A percentile compares a stretch with the other conserved stretches of the same genome.
These are phyloP conservation scores for Neonectria faginata DNA, from an alignment of 2,329 filamentous ascomycete genomes.

Conservation along the genomic window DNA sequence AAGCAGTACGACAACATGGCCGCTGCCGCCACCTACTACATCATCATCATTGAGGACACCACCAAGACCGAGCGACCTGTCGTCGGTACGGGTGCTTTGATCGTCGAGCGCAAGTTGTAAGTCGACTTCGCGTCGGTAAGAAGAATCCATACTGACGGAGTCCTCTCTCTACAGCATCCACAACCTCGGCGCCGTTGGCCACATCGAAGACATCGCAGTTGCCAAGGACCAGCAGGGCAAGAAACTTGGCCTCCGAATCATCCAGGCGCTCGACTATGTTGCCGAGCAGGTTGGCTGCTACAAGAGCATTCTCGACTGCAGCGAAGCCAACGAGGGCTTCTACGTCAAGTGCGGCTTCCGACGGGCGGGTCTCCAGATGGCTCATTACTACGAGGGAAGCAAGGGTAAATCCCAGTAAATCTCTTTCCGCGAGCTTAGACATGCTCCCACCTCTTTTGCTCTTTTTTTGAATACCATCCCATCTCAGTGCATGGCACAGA, in stretches of 20 bases:
- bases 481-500: conserved; percentile 35
- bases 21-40: conserved; percentile 81
- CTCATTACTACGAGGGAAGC: conserved; percentile 83
- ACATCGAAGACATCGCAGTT: conserved; percentile 98
- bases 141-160: conserved; percentile 20
- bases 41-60: conserved; percentile 86
- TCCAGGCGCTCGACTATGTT: conserved; percentile 91
- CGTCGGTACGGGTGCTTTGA: conserved; percentile 90
- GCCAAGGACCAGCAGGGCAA: conserved; percentile 96
- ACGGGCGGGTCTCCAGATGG: conserved; percentile 94
- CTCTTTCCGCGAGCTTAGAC: conserved; percentile 22
- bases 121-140: conserved; percentile 48
- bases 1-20: conserved; percentile 86
- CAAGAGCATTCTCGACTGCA: conserved; percentile 97
- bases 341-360: conserved; percentile 98
- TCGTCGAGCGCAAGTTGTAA: conserved; percentile 95
- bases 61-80: conserved; percentile 67
- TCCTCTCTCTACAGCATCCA: conserved; percentile 70
- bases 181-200: conserved; percentile 84
- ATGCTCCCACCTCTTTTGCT: conserved; percentile 25
- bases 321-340: conserved; percentile 95
- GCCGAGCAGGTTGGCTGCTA: conserved; percentile 93
- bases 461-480: conserved; percentile 23
- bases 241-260: conserved; percentile 91
- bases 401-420: conserved; percentile 59